Base-by-base conservation (phyloP, 78 protist genomes). In the Mantamonas sphyraenae region DNA sequence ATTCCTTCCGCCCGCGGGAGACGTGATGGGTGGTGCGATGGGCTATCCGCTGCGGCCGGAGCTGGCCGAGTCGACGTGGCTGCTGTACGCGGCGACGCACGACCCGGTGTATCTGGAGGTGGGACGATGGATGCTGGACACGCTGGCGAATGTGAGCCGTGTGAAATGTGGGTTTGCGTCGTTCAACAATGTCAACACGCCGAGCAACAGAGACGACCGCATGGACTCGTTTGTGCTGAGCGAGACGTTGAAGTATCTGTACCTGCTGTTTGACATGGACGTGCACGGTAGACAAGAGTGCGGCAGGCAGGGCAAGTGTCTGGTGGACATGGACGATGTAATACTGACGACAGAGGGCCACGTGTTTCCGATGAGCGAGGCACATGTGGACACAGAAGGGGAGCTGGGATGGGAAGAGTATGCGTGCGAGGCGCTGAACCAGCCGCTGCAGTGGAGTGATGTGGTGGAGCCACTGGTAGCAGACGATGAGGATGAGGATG, bases 11-110 rank as follows among this genome's bases (percentile, higher is more conserved):
- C 22, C 5, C 47, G 47, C 22, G 10, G 47, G 47, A 5, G 22
- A 20, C 62, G 20, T 20, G n/a, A 10, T 2, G 19, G n/a, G 5
- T 8, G 40, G 53, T 14, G 31, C 22, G 38, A 39, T 39, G 37
- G 61, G 71, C 10, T 93, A 88, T 34, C 92, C 88, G 17, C 81
- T 93, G 0, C 80, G 97, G 19, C 97, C 97, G 16, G 95, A 91
- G 73, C 62, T 91, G n/a, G 82, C 79, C 22, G 97, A 91, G 76
- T 55, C 77, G 35, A n/a, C 76, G 10, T 83, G 79, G 77, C 74
- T 74, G 30, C 64, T 93, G 19, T 64, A 80, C 64, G 42, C 68
- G 35, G 79, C 80, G 24, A 82, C 87, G 9, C 53, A 69, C 43
- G 67, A 70, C 38, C 56, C 20, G 58, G 0, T 0, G 50, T 81